phyloP scores from a whole-genome alignment of 192 early-diverging fungal species.

The Cladochytrium replicatum region DNA sequence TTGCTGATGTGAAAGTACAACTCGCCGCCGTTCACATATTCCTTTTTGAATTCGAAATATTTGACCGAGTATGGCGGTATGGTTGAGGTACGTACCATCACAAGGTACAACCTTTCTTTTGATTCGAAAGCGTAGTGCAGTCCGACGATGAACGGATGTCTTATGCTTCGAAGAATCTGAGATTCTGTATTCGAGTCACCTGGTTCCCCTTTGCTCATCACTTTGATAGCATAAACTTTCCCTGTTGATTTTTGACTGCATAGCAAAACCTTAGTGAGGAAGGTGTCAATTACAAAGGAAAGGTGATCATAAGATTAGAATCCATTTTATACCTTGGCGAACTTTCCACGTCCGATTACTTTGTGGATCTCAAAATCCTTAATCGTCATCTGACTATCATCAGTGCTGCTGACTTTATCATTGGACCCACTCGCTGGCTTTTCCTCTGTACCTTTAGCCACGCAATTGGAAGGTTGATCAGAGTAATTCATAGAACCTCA shows the following conservation, averaged over 20 bases:
- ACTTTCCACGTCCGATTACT: conserved; percentile 35
- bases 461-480: too few species aligned
- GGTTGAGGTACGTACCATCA: conserved; percentile 18
- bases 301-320: not conserved
- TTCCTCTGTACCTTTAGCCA: too few species aligned
- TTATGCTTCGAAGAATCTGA: conserved; percentile 30
- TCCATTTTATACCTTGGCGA: conserved; percentile 32
- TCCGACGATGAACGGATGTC: conserved; percentile 44
- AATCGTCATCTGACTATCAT: conserved; percentile 24
- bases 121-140: conserved; percentile 43
- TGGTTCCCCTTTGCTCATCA: conserved; percentile 18
- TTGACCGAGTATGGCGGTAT: not conserved
- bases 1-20: conserved; percentile 73
- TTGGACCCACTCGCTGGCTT: not conserved
- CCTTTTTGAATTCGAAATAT: conserved; percentile 12
- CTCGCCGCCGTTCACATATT: conserved; percentile 89
- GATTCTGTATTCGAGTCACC: conserved; percentile 15
- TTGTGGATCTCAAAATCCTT: conserved; percentile 31
- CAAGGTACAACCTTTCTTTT: conserved; percentile 27
- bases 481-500: too few species aligned
- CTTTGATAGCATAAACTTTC: conserved; percentile 44
- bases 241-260: conserved; percentile 34
- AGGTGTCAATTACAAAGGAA: not conserved
- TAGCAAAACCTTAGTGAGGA: conserved; percentile 20
- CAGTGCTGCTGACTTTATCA: not conserved